Conservation (phyloP, 495 filamentous ascomycete genomes). For the Daldinia childiae region DNA sequence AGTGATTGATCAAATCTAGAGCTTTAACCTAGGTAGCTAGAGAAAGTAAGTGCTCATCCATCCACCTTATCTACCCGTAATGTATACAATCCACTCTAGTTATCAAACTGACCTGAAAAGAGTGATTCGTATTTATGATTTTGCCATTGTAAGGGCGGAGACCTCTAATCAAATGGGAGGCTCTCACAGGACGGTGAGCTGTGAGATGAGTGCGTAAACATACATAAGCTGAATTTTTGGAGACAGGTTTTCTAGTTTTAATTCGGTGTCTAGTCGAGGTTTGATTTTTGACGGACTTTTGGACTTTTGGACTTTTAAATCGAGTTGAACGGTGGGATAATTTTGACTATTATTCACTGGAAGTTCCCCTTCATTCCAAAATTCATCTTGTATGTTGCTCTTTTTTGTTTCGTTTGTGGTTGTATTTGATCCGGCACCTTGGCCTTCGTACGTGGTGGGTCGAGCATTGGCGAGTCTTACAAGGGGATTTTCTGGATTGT, state of each 20-base stretch:
- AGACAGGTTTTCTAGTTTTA: too few relatives aligned
- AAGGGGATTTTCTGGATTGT: neutral
- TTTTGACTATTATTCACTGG: too few relatives aligned
- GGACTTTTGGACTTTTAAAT: neutral
- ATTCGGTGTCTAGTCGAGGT: neutral
- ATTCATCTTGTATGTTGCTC: neutral
- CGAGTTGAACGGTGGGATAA: neutral
- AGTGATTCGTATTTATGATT: neutral
- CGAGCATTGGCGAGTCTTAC: too few relatives aligned
- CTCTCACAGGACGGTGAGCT: too few relatives aligned
- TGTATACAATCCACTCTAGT: too few relatives aligned
- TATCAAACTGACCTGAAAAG: neutral
- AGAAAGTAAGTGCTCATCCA: conserved; percentile 27
- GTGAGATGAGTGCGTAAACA: neutral
- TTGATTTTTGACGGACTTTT: neutral
- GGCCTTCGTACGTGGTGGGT: neutral
- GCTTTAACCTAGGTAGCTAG: conserved; percentile 20
- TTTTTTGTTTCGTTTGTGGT: neutral
- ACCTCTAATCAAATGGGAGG: neutral
- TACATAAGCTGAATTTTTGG: too few relatives aligned
- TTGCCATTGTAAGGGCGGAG: neutral
- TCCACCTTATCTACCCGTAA: conserved; percentile 17
- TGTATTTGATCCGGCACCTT: neutral
- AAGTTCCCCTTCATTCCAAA: neutral
- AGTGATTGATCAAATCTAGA: conserved; percentile 18